Percentiles rank a stretch among this genome's conserved stretches.
Evolutionary conservation across 164 flowering plant genomes (phyloP).

Genomic region (Saururus chinensis): DNA sequence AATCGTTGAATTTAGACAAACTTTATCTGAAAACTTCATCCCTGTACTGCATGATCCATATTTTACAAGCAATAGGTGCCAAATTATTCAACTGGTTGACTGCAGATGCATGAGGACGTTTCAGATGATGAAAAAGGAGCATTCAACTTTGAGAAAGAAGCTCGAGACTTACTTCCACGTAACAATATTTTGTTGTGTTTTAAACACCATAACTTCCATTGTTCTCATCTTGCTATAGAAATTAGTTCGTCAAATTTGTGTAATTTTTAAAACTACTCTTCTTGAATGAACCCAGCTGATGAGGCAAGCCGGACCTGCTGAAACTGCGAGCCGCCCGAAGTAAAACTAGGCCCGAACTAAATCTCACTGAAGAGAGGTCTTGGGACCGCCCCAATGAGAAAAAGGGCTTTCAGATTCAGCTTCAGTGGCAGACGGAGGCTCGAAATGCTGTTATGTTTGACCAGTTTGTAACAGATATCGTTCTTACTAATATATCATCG

Average conservation of each 20-base stretch:
- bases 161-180: conserved; percentile 6
- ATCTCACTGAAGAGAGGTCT: no score
- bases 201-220: neutral
- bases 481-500: no score
- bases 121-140: conserved; percentile 7
- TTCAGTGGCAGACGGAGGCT: no score
- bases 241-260: neutral
- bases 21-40: neutral
- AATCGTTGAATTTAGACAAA: no score
- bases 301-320: conserved; percentile 7
- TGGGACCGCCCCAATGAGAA: no score
- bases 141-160: conserved; percentile 7
- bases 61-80: no score
- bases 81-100: neutral
- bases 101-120: conserved; percentile 6
- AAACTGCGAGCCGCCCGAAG: conserved; percentile 7
- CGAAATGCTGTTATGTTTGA: no score
- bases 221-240: neutral
- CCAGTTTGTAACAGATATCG: no score
- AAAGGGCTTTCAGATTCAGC: no score
- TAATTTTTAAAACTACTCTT: neutral
- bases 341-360: neutral
- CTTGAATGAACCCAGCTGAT: neutral
- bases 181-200: neutral
- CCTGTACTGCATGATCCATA: neutral